Evolutionary conservation across 169 alveolate genomes (phyloP), one percentile per base, ranked within the genome.

Genomic region (Plasmodium vivax): DNA sequence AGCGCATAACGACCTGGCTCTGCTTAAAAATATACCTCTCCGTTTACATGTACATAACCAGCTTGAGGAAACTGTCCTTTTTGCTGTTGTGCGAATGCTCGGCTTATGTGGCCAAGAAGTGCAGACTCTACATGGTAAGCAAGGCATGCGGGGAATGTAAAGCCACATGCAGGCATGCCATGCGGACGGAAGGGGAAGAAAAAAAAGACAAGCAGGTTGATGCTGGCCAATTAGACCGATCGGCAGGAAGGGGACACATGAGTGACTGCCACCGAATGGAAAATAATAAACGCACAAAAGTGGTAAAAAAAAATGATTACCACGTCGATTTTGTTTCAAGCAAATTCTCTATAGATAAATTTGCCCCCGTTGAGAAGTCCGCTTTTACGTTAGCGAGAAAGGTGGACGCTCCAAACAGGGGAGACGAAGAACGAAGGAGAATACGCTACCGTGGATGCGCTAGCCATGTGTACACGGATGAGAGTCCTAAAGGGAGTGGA

Each of bases 11-110:
- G 30, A 27, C 19, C 19, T 32, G 43, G 54, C 51, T 84, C 75
- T 84, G 54, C 51, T 23, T 84, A 32, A 84, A 84, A 72, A 84
- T 84, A 71, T 84, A 72, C 71, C 32, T 72, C 51, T 54, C 19
- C 75, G 8, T 72, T 41, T 84, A 71, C 71, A 84, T 30, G 32
- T 84, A 72, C n/a, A 41, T 71, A 43, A 14, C 12, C 30, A 38
- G n/a, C 41, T 71, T 84, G 32, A 41, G 71, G 19, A 54, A 27
- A 41, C 54, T 84, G 14, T 68, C 32, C n/a, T 19, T 47, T 36
- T 23, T 73, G 72, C n/a, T 45, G 41, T 72, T 84, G 9, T 84
- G 58, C 34, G 36, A 71, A 9, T 36, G 82, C 23, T 68, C 71
- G 51, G 34, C 19, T 41, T 36, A 84, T 84, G 73, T 84, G 16